A percentile compares a stretch with the other conserved stretches of the same genome.
Conservation (phyloP, 2,329 filamentous ascomycete species). For the Leptographium wingfieldii region DNA sequence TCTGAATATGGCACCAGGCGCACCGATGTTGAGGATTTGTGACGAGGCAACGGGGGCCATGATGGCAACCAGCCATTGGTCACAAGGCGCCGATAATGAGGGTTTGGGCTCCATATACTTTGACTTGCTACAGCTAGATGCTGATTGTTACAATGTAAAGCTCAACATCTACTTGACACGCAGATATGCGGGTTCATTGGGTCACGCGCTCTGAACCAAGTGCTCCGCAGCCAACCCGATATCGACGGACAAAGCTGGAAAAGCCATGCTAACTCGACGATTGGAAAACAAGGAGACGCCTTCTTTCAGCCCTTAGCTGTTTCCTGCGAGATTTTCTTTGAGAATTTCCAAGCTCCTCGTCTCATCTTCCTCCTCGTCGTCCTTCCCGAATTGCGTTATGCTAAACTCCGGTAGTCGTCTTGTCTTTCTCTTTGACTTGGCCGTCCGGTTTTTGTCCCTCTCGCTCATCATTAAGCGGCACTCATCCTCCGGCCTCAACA, state of each 20-base stretch:
- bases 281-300: not conserved
- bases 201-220: too few relatives aligned
- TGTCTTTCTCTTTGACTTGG: constrained; percentile 22
- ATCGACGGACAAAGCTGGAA: not conserved
- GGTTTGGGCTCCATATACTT: too few relatives aligned
- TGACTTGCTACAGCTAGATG: not conserved
- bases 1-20: constrained; percentile 24
- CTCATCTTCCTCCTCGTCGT: constrained; percentile 28
- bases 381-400: constrained; percentile 41
- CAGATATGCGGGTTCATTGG: too few relatives aligned
- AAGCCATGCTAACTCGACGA: not conserved
- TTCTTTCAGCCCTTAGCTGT: constrained; percentile 4
- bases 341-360: constrained; percentile 20
- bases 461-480: constrained; percentile 43
- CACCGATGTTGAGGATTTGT: constrained; percentile 19
- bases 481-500: constrained; percentile 60
- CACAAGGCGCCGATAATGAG: too few relatives aligned
- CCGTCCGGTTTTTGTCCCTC: constrained; percentile 25
- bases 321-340: constrained; percentile 20
- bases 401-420: constrained; percentile 36
- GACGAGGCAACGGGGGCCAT: constrained; percentile 9
- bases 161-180: not conserved
- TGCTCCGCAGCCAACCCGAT: too few relatives aligned
- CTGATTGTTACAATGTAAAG: not conserved
- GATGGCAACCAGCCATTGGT: not conserved